Evolutionary conservation across 2,329 filamentous ascomycete species (phyloP).

Genomic region (Arthrobotrys pseudoclavata): DNA sequence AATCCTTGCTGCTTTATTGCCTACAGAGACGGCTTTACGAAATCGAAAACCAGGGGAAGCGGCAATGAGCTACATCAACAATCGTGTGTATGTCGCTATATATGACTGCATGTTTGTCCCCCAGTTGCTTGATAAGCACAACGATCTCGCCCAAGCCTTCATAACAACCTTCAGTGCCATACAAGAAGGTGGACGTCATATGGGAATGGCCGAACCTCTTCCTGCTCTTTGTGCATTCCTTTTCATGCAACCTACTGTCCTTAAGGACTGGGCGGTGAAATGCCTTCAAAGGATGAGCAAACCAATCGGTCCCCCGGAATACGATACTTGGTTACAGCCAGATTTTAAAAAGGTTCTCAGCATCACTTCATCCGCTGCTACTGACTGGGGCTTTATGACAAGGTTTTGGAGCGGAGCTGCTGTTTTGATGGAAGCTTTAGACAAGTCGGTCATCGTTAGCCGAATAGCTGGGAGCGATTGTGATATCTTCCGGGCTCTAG

Average conservation of each 20-base stretch:
- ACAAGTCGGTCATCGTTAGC: constrained; percentile 61
- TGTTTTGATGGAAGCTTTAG: constrained; percentile 61
- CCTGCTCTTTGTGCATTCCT: constrained; percentile 62
- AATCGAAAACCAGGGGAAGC: constrained; percentile 29
- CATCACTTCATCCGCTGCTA: constrained; percentile 55
- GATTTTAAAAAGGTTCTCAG: constrained; percentile 60
- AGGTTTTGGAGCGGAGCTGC: constrained; percentile 61
- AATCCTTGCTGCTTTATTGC: constrained; percentile 33
- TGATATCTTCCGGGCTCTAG: constrained; percentile 62
- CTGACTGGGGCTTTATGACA: constrained; percentile 47
- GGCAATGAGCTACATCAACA: constrained; percentile 48
- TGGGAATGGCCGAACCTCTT: constrained; percentile 62
- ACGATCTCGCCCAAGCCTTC: constrained; percentile 59
- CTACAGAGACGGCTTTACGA: constrained; percentile 32
- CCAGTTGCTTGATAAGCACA: constrained; percentile 49
- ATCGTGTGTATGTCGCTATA: constrained; percentile 54
- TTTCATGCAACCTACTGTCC: constrained; percentile 59
- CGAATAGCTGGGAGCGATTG: constrained; percentile 63
- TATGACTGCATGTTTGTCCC: constrained; percentile 58
- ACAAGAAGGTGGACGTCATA: constrained; percentile 60
- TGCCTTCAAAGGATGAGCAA: constrained; percentile 61
- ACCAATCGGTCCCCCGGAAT: constrained; percentile 57
- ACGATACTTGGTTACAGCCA: constrained; percentile 61
- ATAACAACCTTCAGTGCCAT: constrained; percentile 60
- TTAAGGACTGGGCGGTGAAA: constrained; percentile 60